Conservation (phyloP, 163 green algal species). For the Botryococcus braunii region DNA sequence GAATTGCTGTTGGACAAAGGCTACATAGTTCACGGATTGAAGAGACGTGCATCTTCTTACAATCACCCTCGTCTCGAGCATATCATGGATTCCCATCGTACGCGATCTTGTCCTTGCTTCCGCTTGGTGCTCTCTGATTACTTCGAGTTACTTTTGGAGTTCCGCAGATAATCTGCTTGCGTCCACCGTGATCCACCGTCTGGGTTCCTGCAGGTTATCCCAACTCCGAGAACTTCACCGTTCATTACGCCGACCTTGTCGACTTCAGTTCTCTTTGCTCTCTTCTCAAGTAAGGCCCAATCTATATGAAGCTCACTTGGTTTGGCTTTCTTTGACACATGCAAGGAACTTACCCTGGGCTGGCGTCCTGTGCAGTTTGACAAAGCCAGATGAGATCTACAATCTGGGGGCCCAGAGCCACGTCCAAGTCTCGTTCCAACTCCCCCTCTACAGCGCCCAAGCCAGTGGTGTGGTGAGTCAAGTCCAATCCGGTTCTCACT, state of each 20-base stretch:
- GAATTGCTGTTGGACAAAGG: constrained; percentile 67
- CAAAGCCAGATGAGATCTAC: constrained; percentile 66
- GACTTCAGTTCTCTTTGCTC: constrained; percentile 29
- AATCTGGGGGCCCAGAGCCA: constrained; percentile 71
- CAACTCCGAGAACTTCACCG: constrained; percentile 36
- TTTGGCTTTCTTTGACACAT: too few relatives aligned
- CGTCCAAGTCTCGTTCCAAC: constrained; percentile 69
- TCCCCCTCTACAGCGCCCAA: constrained; percentile 64
- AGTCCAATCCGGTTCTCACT: too few relatives aligned
- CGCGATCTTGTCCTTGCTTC: too few relatives aligned
- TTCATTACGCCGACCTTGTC: constrained; percentile 63
- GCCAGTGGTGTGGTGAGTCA: constrained; percentile 40
- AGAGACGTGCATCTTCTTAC: constrained; percentile 44
- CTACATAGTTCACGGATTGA: constrained; percentile 71
- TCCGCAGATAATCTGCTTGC: too few relatives aligned
- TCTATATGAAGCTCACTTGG: too few relatives aligned
- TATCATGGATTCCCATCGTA: too few relatives aligned
- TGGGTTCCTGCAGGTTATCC: constrained; percentile 31
- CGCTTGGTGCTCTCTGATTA: too few relatives aligned
- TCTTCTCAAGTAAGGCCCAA: constrained; percentile 32
- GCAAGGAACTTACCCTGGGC: too few relatives aligned
- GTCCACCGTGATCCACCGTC: not conserved
- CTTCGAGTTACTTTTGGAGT: too few relatives aligned
- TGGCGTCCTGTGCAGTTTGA: not conserved
- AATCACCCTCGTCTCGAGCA: constrained; percentile 62